Percentiles rank a stretch among this genome's conserved stretches.
These are phyloP conservation scores for Beta corolliflora DNA, from an alignment of 179 eudicot genomes.

Conservation along the genomic window DNA sequence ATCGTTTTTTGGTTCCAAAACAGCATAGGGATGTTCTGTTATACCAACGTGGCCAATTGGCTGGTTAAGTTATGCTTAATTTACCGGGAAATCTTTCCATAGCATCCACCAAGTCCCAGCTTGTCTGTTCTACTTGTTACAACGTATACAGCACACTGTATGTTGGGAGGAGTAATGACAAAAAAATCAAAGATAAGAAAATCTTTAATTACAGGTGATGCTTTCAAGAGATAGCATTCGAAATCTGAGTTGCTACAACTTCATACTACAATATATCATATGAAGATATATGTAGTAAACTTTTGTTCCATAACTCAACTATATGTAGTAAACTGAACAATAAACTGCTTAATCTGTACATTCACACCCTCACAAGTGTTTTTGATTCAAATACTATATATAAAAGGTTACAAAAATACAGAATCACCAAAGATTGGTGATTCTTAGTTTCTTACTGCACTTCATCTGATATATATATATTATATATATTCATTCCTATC, in stretches of 20 bases:
- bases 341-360: slow-evolving; percentile 39
- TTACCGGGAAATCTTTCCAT: too few relatives aligned
- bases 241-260: slow-evolving; percentile 10
- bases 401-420: slow-evolving; percentile 32
- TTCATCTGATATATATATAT: slow-evolving; percentile 8
- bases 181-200: neutral
- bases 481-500: slow-evolving; percentile 14
- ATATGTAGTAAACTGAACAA: slow-evolving; percentile 10
- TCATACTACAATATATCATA: neutral
- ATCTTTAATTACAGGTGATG: neutral
- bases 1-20: too few relatives aligned
- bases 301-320: slow-evolving; percentile 5
- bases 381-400: slow-evolving; percentile 23
- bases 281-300: neutral
- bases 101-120: too few relatives aligned
- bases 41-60: too few relatives aligned
- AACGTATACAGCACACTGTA: too few relatives aligned
- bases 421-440: slow-evolving; percentile 25
- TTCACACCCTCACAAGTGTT: slow-evolving; percentile 28
- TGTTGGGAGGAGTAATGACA: neutral
- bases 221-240: slow-evolving; percentile 11
- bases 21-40: too few relatives aligned
- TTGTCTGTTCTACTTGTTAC: too few relatives aligned
- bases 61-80: too few relatives aligned
- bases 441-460: slow-evolving; percentile 18